Percentiles rank a stretch among this genome's conserved stretches.
These are phyloP conservation scores for Saccharomycopsis sp. DNA, from an alignment of 805 yeast genomes.

Conservation along the genomic window DNA sequence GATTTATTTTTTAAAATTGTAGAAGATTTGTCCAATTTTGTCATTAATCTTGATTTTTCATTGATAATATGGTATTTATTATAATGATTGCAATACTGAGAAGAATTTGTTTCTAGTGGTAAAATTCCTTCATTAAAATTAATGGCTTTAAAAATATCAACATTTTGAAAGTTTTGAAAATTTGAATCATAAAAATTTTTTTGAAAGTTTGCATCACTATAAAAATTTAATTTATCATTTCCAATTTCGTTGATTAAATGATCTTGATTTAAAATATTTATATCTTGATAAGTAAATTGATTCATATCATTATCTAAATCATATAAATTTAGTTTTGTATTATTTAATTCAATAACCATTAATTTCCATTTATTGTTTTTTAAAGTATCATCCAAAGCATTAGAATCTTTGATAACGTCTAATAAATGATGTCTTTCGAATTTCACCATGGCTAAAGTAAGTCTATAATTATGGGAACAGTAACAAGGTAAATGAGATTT, in stretches of 20 bases:
- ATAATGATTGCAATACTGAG: conserved; percentile 13
- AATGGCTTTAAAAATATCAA: conserved; percentile 14
- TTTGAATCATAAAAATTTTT: conserved; percentile 6
- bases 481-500: conserved; percentile 12
- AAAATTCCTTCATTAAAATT: conserved; percentile 15
- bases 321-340: conserved; percentile 15
- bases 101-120: conserved; percentile 10
- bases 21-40: conserved; percentile 2
- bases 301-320: conserved; percentile 2
- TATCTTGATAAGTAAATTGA: conserved; percentile 4
- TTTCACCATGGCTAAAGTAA: conserved; percentile 11
- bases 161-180: conserved; percentile 7
- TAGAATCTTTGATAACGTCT: conserved; percentile 10
- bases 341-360: conserved; percentile 15
- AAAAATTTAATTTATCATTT: conserved; percentile 7
- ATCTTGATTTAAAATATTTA: background rate
- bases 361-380: conserved; percentile 12
- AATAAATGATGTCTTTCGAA: conserved; percentile 15
- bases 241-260: conserved; percentile 2
- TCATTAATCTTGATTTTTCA: conserved; percentile 7
- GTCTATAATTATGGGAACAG: conserved; percentile 11
- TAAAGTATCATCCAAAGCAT: background rate
- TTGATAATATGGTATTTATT: conserved; percentile 13
- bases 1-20: conserved; percentile 2
- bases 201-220: conserved; percentile 1